Evolutionary conservation across 257 asterid genomes (phyloP).

Genomic region (Fraxinus excelsior): DNA sequence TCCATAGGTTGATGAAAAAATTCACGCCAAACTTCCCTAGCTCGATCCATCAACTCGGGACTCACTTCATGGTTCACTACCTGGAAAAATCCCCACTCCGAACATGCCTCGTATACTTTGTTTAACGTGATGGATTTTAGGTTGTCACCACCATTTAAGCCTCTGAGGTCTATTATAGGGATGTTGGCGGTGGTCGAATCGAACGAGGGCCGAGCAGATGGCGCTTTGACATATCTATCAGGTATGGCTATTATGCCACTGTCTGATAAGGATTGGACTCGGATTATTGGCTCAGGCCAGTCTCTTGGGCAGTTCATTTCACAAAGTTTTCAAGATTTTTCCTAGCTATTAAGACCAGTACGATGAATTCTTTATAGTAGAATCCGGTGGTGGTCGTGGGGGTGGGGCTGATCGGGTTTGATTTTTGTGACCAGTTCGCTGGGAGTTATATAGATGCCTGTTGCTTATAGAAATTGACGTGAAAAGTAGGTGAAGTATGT

Average conservation of each 20-base stretch:
- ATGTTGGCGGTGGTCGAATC: constrained; percentile 24
- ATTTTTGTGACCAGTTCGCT: background rate
- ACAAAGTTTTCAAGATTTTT: background rate
- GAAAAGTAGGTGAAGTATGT: constrained; percentile 11
- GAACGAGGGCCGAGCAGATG: constrained; percentile 36
- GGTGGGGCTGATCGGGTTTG: background rate
- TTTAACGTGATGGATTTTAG: constrained; percentile 16
- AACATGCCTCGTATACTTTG: constrained; percentile 54
- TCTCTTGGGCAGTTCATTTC: constrained; percentile 38
- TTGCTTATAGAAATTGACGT: constrained; percentile 5
- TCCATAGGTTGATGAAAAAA: constrained; percentile 75
- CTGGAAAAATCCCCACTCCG: constrained; percentile 83
- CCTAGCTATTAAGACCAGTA: background rate
- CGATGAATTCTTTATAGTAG: background rate
- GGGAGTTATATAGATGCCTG: background rate
- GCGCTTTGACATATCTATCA: constrained; percentile 53
- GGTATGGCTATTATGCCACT: constrained; percentile 47
- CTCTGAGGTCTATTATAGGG: constrained; percentile 58
- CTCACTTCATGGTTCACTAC: constrained; percentile 75
- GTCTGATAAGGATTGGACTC: constrained; percentile 70
- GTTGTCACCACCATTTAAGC: constrained; percentile 15
- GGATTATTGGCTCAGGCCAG: constrained; percentile 86
- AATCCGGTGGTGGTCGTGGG: background rate
- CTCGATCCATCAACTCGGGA: constrained; percentile 59
- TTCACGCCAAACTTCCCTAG: constrained; percentile 65